Conservation (phyloP, 164 flowering plant species). For the Aristolochia contorta region DNA sequence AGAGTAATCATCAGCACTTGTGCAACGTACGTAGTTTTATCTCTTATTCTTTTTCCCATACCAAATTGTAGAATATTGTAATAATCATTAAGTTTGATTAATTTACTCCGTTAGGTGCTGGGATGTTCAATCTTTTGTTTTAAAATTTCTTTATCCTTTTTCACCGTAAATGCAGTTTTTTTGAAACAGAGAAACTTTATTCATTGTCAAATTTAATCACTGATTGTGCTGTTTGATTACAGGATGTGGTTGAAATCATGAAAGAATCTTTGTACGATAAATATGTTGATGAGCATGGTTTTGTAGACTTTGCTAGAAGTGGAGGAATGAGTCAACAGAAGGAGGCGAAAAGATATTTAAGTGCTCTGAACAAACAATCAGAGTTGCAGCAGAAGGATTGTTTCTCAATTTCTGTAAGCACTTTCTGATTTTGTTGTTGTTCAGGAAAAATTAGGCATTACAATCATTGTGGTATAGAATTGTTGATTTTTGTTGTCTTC, state of each 20-base stretch:
- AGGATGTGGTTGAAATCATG: conserved; percentile 99
- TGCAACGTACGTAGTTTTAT: no score
- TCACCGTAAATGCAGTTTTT: no score
- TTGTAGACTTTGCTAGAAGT: conserved; percentile 93
- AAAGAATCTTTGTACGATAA: conserved; percentile 91
- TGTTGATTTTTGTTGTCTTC: not conserved
- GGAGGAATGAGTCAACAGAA: conserved; percentile 98
- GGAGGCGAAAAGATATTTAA: conserved; percentile 84
- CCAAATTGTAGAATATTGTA: no score
- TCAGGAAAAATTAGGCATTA: no score
- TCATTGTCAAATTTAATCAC: not conserved
- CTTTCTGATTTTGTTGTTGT: not conserved
- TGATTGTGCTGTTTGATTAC: conserved; percentile 12
- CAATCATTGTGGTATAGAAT: not conserved
- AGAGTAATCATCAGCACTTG: no score
- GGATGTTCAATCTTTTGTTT: no score
- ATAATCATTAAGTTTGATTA: no score
- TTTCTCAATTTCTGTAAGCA: conserved; percentile 77
- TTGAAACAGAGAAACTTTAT: no score
- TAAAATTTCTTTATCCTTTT: no score
- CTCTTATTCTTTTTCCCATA: no score
- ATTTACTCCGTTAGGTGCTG: no score
- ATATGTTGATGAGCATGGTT: conserved; percentile 91
- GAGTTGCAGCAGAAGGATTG: conserved; percentile 86
- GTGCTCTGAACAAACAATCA: conserved; percentile 81